phyloP scores from a whole-genome alignment of 2,329 filamentous ascomycete species.

The Colletotrichum sp. region DNA sequence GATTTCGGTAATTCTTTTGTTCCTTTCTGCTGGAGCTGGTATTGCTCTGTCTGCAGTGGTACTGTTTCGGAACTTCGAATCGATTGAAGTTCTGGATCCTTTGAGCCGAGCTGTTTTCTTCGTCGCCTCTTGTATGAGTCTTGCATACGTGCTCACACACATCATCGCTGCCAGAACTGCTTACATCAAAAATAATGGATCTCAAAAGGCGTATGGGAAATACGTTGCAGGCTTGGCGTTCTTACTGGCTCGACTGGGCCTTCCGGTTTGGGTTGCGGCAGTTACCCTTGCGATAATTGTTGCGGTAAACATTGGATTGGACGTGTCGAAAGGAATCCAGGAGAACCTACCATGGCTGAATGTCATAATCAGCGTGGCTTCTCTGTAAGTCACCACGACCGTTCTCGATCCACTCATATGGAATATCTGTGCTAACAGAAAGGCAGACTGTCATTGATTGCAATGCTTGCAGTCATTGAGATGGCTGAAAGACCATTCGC shows the following conservation, averaged over 20 bases:
- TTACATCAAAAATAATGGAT: not conserved
- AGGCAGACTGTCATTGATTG: not conserved
- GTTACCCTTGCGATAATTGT: constrained; percentile 12
- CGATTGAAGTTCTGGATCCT: constrained; percentile 3
- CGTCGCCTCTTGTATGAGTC: constrained; percentile 10
- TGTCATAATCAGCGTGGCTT: constrained; percentile 12
- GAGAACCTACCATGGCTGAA: constrained; percentile 9
- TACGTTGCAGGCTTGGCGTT: constrained; percentile 6
- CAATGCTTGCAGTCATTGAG: constrained; percentile 6
- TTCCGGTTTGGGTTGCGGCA: constrained; percentile 9
- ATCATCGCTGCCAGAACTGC: not conserved
- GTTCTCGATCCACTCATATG: not conserved
- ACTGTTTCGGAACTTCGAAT: not conserved
- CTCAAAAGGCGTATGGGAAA: not conserved
- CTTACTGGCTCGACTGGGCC: not conserved
- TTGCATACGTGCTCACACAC: constrained; percentile 6
- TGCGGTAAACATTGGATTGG: constrained; percentile 8
- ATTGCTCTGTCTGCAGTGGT: constrained; percentile 4
- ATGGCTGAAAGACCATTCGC: constrained; percentile 15
- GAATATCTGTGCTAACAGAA: not conserved
- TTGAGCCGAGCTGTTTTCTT: constrained; percentile 15
- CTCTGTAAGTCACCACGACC: not conserved
- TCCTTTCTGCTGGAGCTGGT: constrained; percentile 1
- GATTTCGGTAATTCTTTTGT: not conserved
- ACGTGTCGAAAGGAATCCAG: constrained; percentile 3